Conservation (phyloP, 2,329 filamentous ascomycete genomes). For the Cercospora berteroae region DNA sequence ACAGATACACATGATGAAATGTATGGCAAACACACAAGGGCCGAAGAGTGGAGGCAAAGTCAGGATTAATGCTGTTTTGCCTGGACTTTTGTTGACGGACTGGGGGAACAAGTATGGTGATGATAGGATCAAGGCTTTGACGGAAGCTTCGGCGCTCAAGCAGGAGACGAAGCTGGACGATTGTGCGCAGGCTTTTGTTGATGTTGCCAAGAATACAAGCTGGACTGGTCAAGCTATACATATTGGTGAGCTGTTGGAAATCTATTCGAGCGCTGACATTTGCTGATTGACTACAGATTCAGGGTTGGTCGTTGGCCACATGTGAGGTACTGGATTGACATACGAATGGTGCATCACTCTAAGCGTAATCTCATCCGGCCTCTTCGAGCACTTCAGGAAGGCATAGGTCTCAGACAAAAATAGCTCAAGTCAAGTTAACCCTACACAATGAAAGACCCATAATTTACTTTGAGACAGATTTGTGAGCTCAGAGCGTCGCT, state of each 20-base stretch:
- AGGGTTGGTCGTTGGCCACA: slow-evolving; percentile 20
- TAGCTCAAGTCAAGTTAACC: neutral
- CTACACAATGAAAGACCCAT: neutral
- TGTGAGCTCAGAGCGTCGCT: neutral
- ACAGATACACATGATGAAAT: slow-evolving; percentile 64
- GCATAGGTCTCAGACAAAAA: neutral
- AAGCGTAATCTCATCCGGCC: no score
- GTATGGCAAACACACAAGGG: slow-evolving; percentile 61
- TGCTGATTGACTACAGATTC: slow-evolving; percentile 12
- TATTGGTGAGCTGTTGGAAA: slow-evolving; percentile 38
- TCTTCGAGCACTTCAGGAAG: no score
- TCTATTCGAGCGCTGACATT: no score
- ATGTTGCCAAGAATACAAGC: slow-evolving; percentile 54
- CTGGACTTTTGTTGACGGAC: slow-evolving; percentile 65
- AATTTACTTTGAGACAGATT: neutral
- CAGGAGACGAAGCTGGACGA: slow-evolving; percentile 54
- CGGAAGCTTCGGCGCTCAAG: slow-evolving; percentile 60
- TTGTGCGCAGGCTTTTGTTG: slow-evolving; percentile 56
- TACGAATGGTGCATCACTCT: no score
- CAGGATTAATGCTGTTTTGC: slow-evolving; percentile 63
- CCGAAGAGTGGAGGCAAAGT: slow-evolving; percentile 48
- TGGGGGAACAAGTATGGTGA: slow-evolving; percentile 54
- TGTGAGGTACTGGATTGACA: slow-evolving; percentile 4
- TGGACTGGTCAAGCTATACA: slow-evolving; percentile 50
- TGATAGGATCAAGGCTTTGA: slow-evolving; percentile 56